A percentile compares a stretch with the other conserved stretches of the same genome.
Evolutionary conservation across 2,329 filamentous ascomycete genomes (phyloP).

Genomic region (Fusarium foetens): DNA sequence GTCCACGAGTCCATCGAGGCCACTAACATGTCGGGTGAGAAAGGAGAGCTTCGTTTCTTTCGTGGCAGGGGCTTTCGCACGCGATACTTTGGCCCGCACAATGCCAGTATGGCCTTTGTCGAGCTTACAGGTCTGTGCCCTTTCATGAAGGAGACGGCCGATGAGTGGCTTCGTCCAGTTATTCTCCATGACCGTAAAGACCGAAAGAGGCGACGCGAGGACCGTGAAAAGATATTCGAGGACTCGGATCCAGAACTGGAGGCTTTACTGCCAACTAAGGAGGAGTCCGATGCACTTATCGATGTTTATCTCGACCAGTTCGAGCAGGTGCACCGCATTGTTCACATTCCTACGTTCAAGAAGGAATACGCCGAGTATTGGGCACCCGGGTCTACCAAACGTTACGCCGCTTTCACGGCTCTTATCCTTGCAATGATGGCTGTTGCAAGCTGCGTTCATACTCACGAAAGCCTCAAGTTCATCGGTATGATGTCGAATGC

Average conservation of each 20-base stretch:
- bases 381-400: constrained; percentile 55
- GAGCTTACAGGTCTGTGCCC: constrained; percentile 67
- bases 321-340: constrained; percentile 65
- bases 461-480: constrained; percentile 63
- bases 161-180: constrained; percentile 69
- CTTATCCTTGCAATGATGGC: constrained; percentile 69
- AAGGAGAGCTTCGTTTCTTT: constrained; percentile 67
- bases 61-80: constrained; percentile 69
- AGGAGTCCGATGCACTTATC: constrained; percentile 61
- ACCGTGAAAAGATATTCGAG: constrained; percentile 61
- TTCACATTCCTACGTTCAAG: constrained; percentile 69
- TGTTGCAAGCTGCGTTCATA: constrained; percentile 67
- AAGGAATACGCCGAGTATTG: constrained; percentile 67
- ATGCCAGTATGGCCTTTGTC: constrained; percentile 68
- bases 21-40: constrained; percentile 55
- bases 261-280: constrained; percentile 58
- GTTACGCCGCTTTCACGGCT: constrained; percentile 65
- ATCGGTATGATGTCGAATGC: constrained; percentile 67
- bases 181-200: constrained; percentile 67
- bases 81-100: constrained; percentile 69
- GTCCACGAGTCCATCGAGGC: constrained; percentile 55
- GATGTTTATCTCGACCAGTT: constrained; percentile 64
- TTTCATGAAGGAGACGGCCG: constrained; percentile 71
- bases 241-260: constrained; percentile 62
- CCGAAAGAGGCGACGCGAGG: constrained; percentile 62